Base-by-base conservation (phyloP, 2,329 filamentous ascomycete genomes). In the Fusarium newnesense region DNA sequence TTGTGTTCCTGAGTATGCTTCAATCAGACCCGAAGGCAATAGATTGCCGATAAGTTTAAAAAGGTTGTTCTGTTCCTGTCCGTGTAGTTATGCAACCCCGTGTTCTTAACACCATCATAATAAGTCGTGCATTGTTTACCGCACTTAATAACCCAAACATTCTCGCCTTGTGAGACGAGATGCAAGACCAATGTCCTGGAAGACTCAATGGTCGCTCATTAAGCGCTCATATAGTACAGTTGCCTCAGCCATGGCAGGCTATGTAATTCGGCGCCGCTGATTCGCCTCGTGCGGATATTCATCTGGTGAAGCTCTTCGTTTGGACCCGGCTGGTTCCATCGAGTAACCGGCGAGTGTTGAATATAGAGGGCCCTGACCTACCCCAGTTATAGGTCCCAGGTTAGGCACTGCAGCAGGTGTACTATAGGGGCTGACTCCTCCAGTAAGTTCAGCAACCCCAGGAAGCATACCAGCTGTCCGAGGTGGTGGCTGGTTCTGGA, bases 391-490 rank as follows among this genome's bases (percentile, higher is more conserved):
- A 19, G 74, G 53, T 21, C 75, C 72, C 34, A 75, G 61, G 43
- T 77, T 83, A 7, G 84, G 81, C 12, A 86, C 43, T 44, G 77
- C 73, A 5, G 75, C 70, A 9, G 87, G 87, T n/a, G 87, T 87
- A 72, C 83, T 87, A 77, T 91, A 91, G 2, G 89, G 88, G 71
- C 87, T 90, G 37, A 91, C 84, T 18, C 90, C 90, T 1, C 89
- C 91, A 4, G 90, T 92, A 75, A 92, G 84, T 77, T 92, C 90
- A 40, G 88, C 87, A 21, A 92, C 84, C 57, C 89, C 86, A 4
- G 90, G 90, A n/a, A 92, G 82, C 69, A 87, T 83, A 1, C 83
- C 85, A 10, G 81, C 81, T n/a, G 81, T 81, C 34, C 81, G 78
- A 12, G 81, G 79, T 36, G 81, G 81, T 59, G 79, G 79, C 70